Evolutionary conservation across 2,329 filamentous ascomycete species (phyloP), one percentile per base, ranked within the genome.

Genomic region (Nannizziopsis arthrosporioides): DNA sequence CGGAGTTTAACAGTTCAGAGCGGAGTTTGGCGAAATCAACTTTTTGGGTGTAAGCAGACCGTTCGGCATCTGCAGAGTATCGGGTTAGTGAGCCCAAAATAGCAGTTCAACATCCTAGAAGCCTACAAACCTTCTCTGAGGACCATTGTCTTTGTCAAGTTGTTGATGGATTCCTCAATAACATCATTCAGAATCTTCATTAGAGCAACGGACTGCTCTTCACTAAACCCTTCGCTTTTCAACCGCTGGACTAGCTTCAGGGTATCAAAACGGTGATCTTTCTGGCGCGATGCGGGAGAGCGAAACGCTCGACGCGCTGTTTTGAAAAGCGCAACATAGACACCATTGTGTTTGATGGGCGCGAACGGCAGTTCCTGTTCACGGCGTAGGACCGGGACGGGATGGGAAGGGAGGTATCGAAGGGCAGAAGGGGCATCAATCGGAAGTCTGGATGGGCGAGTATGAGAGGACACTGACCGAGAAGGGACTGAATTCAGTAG

Each of bases 1-100:
- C 92, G 43, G 89, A 83, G 5, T 87, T 89, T 17, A 95, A 78
- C 17, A 98, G 80, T 67, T 98, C 92, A 49, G 87, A 93, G 56
- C 92, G 86, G 38, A 96, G 80, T 72, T 96, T 95, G 52, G 90
- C 89, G 63, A 98, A 96, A 69, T 98, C 92, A 54, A 96, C 92
- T 67, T 96, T 96, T 64, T 96, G 79, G 2, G 78, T 81, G 59
- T 82, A 82, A 10, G 76, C 80, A 5, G 68, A 69, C 53, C 70
- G 58, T 57, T 73, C 71, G 34, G 70, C 69, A 50, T 73, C 71
- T 73, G 51, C 35, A 38, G 17, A 41, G 11, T 5, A 17, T 14
- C 42, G 42, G 37, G 38, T n/a, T 36, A n/a, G 5, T 6, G 11
- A 9, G 18, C 5, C 15, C 9, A 27, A 18, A 3, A 34, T 7